phyloP scores from a whole-genome alignment of 2,329 filamentous ascomycete species.

The Pseudocercospora fijiensis region DNA sequence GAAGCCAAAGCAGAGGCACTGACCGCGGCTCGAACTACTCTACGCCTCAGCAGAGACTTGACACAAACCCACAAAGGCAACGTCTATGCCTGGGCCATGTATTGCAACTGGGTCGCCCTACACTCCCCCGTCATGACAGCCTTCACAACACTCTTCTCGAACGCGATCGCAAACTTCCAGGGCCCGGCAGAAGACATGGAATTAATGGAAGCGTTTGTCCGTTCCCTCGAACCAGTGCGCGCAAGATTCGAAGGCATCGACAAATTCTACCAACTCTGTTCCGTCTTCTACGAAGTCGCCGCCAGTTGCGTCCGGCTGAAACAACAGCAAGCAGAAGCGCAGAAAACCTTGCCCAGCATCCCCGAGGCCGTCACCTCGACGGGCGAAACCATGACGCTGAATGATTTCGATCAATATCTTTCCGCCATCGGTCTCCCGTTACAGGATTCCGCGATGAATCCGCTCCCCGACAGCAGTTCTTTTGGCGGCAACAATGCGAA shows the following conservation, averaged over 20 bases:
- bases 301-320: conserved; percentile 1
- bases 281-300: conserved; percentile 4
- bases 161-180: conserved; percentile 1
- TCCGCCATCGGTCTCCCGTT: conserved; percentile 1
- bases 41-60: not conserved
- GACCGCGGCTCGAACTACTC: not conserved
- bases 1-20: conserved; percentile 6
- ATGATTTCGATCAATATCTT: conserved; percentile 6
- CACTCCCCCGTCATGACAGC: conserved; percentile 9
- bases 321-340: not conserved
- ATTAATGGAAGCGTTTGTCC: conserved; percentile 3
- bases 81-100: conserved; percentile 5
- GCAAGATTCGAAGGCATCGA: conserved; percentile 1
- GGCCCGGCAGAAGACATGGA: not conserved
- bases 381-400: not conserved
- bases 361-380: not conserved
- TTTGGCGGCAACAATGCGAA: not conserved
- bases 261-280: conserved; percentile 4
- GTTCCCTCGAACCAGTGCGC: not conserved
- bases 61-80: conserved; percentile 1
- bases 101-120: conserved; percentile 7
- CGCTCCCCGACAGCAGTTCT: not conserved
- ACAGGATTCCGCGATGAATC: not conserved
- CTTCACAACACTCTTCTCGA: conserved; percentile 5
- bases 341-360: not conserved